These are phyloP conservation scores for Umbelopsis vinacea DNA, from an alignment of 192 early-diverging fungal genomes.

Conservation along the genomic window DNA sequence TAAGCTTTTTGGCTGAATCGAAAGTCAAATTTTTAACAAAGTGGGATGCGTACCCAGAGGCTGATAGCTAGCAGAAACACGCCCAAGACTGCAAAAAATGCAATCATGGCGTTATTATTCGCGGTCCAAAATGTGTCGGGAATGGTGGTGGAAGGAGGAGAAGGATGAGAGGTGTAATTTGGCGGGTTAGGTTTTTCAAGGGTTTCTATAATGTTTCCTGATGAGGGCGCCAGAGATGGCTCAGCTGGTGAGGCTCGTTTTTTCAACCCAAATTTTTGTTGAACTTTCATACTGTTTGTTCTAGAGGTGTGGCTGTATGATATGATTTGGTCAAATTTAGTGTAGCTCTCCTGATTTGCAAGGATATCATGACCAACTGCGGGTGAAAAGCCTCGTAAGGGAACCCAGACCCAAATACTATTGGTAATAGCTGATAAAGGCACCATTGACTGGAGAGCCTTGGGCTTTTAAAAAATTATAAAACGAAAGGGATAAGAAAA, in stretches of 20 bases:
- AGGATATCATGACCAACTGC: neutral
- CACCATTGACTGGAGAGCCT: no score
- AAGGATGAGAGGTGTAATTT: neutral
- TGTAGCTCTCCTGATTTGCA: constrained; percentile 18
- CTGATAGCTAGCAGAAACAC: neutral
- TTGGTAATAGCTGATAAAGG: neutral
- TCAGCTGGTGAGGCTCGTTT: constrained; percentile 19
- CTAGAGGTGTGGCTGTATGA: neutral
- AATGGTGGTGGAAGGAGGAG: neutral
- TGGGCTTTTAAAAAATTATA: no score
- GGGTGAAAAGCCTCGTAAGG: constrained; percentile 6
- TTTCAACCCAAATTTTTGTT: neutral
- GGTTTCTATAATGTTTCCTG: neutral
- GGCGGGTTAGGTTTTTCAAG: neutral
- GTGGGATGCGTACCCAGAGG: neutral
- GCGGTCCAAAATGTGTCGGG: constrained; percentile 9
- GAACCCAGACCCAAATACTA: neutral
- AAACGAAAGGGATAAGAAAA: no score
- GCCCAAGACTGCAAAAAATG: constrained; percentile 14
- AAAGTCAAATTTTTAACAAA: neutral
- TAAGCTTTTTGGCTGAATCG: neutral
- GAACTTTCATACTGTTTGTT: neutral
- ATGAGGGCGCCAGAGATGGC: neutral
- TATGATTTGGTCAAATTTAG: neutral
- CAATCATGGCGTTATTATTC: constrained; percentile 18